Evolutionary conservation across 192 early-diverging fungal species (phyloP), one percentile per base, ranked within the genome.

Genomic region (Geranomyces michiganensis): DNA sequence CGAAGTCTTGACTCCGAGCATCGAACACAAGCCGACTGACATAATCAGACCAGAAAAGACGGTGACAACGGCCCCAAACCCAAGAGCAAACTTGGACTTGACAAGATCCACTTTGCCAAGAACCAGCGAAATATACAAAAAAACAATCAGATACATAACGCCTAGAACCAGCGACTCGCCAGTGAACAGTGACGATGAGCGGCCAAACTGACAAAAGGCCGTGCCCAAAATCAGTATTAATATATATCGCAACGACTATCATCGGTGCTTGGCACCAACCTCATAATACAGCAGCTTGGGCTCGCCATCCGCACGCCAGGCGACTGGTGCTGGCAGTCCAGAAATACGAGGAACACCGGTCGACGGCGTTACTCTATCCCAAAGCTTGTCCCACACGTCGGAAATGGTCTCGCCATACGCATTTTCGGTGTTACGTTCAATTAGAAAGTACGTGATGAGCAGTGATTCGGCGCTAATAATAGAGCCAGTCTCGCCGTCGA

Each of bases 11-110:
- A 91, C 71, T 1, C 88, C 90, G 64, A 91, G 70, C 14, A 85
- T 69, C 1, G 80, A 77, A 46, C 84, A 90, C 30, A 93, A 74
- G 7, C 91, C 90, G 51, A 91, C 77, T 0, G 89, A 84, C 77
- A 87, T 87, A 12, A 81, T 74, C 26, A 90, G 71, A 2, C 84
- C 89, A 24, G 83, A 84, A 68, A 88, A 78, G 8, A 90, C 82
- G 61, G 88, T 84, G n/a, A 84, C 77, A 0, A 93, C 82, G 1
- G 90, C 88, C 5, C 88, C 89, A 17, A 89, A 74, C 0, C 88
- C 88, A 13, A 93, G 76, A 7, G 86, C 87, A 71, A 88, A 86
- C 61, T 91, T 92, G 10, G 91, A 92, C 71, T 91, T 93, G 31
- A 93, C 89, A 6, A 91, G 75, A 73, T 90, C 87, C 1, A 92